phyloP scores from a whole-genome alignment of 345 rosid genomes.

The Populus ilicifolia region DNA sequence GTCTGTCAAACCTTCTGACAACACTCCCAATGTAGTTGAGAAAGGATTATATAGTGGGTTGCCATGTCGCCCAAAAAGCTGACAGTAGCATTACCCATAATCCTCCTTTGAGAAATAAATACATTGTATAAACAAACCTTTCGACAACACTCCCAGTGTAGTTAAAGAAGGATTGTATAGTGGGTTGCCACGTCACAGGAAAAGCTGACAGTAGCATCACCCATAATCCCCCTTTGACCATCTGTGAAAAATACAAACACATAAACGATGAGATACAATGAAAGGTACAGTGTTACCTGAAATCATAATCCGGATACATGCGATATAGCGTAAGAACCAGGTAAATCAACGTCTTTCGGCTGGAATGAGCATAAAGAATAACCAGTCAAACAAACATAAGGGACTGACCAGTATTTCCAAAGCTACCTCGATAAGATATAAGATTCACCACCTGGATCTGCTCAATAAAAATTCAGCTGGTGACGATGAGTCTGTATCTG shows the following conservation, averaged over 20 bases:
- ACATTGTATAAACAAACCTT: not conserved
- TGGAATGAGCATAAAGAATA: conserved; percentile 41
- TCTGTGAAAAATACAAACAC: not conserved
- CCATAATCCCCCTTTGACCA: conserved; percentile 74
- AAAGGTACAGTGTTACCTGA: conserved; percentile 66
- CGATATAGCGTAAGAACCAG: conserved; percentile 87
- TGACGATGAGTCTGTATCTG: conserved; percentile 70
- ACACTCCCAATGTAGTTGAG: conserved; percentile 73
- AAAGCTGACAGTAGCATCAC: conserved; percentile 95
- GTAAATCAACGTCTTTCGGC: conserved; percentile 95
- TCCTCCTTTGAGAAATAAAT: conserved; percentile 40
- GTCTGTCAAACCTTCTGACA: conserved; percentile 99
- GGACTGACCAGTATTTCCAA: not conserved
- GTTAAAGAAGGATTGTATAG: conserved; percentile 51
- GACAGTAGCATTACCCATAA: conserved; percentile 98
- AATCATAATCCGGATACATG: conserved; percentile 92
- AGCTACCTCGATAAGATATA: conserved; percentile 15
- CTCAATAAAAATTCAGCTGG: conserved; percentile 73
- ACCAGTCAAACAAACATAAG: conserved; percentile 20
- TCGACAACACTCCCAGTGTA: conserved; percentile 79
- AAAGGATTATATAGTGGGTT: conserved; percentile 78
- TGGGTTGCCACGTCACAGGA: conserved; percentile 93
- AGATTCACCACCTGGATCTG: conserved; percentile 71
- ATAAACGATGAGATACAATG: not conserved
- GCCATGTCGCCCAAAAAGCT: conserved; percentile 93